Percentiles rank a stretch among this genome's conserved stretches.
phyloP scores from a whole-genome alignment of 176 grass and related monocot species.

The Chrysopogon serrulatus region DNA sequence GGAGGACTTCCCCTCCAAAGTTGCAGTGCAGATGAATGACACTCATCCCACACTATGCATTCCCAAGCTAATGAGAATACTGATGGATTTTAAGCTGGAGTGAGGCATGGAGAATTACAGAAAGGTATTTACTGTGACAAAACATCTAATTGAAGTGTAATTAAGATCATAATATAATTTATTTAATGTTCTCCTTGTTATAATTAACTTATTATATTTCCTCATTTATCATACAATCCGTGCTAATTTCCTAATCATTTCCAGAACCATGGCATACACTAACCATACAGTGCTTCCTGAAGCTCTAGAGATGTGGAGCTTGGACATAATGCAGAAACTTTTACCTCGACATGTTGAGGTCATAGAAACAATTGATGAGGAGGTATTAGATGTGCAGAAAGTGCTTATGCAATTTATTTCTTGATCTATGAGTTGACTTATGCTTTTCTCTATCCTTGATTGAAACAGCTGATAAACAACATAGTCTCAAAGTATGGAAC shows the following conservation, averaged over 20 bases:
- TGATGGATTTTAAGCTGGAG: slow-evolving; percentile 86
- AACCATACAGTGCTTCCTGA: slow-evolving; percentile 99
- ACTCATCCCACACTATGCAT: slow-evolving; percentile 99
- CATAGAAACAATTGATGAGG: slow-evolving; percentile 88
- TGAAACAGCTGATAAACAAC: slow-evolving; percentile 63
- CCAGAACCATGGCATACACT: slow-evolving; percentile 91
- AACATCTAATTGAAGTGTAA: not conserved
- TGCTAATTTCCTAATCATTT: slow-evolving; percentile 22
- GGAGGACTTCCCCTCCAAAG: slow-evolving; percentile 91
- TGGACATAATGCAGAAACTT: slow-evolving; percentile 98
- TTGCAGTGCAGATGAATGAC: slow-evolving; percentile 99
- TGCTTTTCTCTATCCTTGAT: slow-evolving; percentile 28
- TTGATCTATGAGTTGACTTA: slow-evolving; percentile 17
- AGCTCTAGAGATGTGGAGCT: slow-evolving; percentile 98
- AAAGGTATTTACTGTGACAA: slow-evolving; percentile 53
- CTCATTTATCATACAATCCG: slow-evolving; percentile 13
- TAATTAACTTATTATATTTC: not conserved
- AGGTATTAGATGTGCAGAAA: slow-evolving; percentile 45
- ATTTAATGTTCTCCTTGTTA: not conserved
- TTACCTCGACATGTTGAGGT: slow-evolving; percentile 98
- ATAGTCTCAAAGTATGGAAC: slow-evolving; percentile 81
- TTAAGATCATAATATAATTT: slow-evolving; percentile 13
- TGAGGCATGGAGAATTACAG: slow-evolving; percentile 82
- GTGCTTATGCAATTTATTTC: slow-evolving; percentile 2
- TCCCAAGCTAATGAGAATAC: slow-evolving; percentile 94